These are phyloP conservation scores for Eucalyptus grandis DNA, from an alignment of 345 rosid genomes.

Conservation along the genomic window DNA sequence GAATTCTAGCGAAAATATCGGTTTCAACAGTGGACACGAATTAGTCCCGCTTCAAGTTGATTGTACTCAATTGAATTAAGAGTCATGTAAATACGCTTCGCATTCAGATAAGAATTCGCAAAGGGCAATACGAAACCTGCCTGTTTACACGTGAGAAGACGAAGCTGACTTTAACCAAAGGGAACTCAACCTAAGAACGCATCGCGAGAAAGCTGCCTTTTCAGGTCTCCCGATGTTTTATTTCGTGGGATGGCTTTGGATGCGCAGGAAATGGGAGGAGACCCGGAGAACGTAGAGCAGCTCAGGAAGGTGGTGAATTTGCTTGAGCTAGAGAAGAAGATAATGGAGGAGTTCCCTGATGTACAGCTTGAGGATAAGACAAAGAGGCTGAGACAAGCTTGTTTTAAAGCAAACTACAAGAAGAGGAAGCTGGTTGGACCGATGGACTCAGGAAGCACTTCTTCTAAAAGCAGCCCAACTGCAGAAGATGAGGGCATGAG, in stretches of 20 bases:
- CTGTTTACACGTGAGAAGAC: background rate
- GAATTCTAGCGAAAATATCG: background rate
- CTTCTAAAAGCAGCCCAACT: background rate
- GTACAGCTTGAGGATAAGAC: slow-evolving; percentile 36
- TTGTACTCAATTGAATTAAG: background rate
- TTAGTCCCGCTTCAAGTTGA: background rate
- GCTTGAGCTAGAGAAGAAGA: slow-evolving; percentile 51
- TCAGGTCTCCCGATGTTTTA: background rate
- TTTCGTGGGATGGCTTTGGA: background rate
- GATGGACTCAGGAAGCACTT: background rate
- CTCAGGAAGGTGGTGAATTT: slow-evolving; percentile 26
- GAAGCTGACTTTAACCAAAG: background rate
- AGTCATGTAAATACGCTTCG: background rate
- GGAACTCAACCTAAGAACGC: background rate
- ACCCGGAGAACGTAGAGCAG: background rate
- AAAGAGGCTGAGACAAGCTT: slow-evolving; percentile 66
- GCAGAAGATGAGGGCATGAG: background rate
- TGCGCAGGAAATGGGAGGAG: background rate
- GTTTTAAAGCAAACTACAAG: slow-evolving; percentile 81
- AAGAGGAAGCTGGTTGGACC: slow-evolving; percentile 14
- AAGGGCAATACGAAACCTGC: background rate
- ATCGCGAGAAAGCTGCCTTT: background rate
- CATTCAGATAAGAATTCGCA: background rate
- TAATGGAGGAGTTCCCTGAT: slow-evolving; percentile 56
- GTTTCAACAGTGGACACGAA: background rate